Percentiles rank a stretch among this genome's conserved stretches.
Evolutionary conservation across 1,284 basidiomycete genomes (phyloP).

Genomic region (Sparassis latifolia): DNA sequence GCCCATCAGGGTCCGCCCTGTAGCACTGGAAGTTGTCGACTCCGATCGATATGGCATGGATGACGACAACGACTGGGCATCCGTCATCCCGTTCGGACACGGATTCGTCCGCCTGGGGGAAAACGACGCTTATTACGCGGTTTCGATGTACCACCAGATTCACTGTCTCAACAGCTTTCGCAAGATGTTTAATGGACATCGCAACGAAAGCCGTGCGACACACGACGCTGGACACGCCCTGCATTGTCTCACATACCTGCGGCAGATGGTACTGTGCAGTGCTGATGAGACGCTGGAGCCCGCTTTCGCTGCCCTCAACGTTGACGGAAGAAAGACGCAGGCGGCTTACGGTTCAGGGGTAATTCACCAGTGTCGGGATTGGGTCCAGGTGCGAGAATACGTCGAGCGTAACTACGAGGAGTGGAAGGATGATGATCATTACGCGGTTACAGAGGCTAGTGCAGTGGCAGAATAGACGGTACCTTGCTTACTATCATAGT

Average conservation of each 20-base stretch:
- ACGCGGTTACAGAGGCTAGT: neutral
- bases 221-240: neutral
- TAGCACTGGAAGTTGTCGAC: neutral
- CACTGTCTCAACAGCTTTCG: slow-evolving; percentile 1
- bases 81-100: neutral
- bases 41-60: neutral
- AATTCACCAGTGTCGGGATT: slow-evolving; percentile 3
- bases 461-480: neutral
- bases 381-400: neutral
- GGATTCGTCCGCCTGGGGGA: neutral
- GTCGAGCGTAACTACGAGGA: neutral
- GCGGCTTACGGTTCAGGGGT: neutral
- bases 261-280: slow-evolving; percentile 5
- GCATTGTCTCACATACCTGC: slow-evolving; percentile 3
- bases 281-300: neutral
- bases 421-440: neutral
- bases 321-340: neutral
- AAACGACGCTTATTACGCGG: neutral
- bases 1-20: neutral
- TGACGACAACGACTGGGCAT: slow-evolving; percentile 1
- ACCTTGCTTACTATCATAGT: no score
- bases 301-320: neutral
- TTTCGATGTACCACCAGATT: slow-evolving; percentile 2
- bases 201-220: neutral
- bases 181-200: neutral